Conservation (phyloP, 352 stramenopile genomes). For the Phytophthora pisi region DNA sequence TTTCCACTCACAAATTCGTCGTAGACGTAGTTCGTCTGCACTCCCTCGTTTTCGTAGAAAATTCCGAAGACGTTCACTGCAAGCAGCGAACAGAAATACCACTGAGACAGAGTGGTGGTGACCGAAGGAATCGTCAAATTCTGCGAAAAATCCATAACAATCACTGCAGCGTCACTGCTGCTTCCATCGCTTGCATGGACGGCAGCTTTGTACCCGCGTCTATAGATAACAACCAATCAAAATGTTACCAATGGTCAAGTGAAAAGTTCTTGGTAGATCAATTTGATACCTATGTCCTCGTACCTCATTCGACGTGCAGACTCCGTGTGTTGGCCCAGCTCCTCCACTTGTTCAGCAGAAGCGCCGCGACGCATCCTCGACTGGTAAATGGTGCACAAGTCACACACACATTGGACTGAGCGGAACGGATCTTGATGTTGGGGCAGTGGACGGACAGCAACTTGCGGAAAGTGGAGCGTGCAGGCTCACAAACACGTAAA, state of each 20-base stretch:
- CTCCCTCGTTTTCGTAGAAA: background rate
- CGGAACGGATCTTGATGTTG: background rate
- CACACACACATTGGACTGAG: too few relatives aligned
- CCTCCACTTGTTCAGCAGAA: constrained; percentile 7
- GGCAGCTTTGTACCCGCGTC: background rate
- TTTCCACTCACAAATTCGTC: background rate
- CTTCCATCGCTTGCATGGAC: background rate
- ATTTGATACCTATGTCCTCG: constrained; percentile 16
- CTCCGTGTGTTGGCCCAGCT: constrained; percentile 2
- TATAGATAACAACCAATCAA: background rate
- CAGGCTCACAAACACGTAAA: too few relatives aligned
- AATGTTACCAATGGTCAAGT: constrained; percentile 14
- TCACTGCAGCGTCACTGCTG: background rate
- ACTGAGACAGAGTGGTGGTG: background rate
- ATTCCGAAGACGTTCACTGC: background rate
- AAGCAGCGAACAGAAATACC: background rate
- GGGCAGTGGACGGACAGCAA: too few relatives aligned
- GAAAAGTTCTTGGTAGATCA: constrained; percentile 7
- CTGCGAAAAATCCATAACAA: background rate
- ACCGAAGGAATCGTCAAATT: background rate
- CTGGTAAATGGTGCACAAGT: too few relatives aligned
- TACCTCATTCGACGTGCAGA: constrained; percentile 24
- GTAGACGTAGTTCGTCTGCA: background rate
- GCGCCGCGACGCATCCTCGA: constrained; percentile 2
- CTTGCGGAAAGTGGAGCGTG: too few relatives aligned